Conservation (phyloP, 768 basidiomycete species). For the Lactarius pseudohatsudake region DNA sequence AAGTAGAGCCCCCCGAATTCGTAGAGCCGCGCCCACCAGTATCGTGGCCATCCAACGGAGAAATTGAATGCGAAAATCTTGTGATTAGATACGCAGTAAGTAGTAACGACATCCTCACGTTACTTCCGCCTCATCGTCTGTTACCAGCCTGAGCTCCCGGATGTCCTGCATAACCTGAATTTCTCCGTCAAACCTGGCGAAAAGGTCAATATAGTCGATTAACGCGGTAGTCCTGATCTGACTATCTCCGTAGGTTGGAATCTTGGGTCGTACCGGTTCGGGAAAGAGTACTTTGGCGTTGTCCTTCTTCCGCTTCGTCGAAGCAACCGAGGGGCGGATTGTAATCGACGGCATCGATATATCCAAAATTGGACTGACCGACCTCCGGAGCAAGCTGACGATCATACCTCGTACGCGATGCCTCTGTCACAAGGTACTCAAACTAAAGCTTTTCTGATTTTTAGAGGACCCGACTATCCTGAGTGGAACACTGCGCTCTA, state of each 20-base stretch:
- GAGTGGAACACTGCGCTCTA: slow-evolving; percentile 77
- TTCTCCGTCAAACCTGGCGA: slow-evolving; percentile 74
- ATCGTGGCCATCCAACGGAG: slow-evolving; percentile 74
- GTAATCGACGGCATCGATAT: slow-evolving; percentile 79
- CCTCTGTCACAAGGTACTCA: not conserved
- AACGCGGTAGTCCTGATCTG: not conserved
- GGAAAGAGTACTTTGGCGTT: slow-evolving; percentile 83
- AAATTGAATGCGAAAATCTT: slow-evolving; percentile 70
- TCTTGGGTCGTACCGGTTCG: slow-evolving; percentile 62
- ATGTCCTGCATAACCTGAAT: slow-evolving; percentile 77
- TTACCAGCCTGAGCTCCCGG: slow-evolving; percentile 75
- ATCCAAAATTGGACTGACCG: slow-evolving; percentile 73
- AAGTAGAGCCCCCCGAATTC: slow-evolving; percentile 78
- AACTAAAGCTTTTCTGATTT: slow-evolving; percentile 1
- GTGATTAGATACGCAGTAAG: slow-evolving; percentile 77
- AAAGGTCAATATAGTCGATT: slow-evolving; percentile 52
- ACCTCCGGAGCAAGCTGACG: slow-evolving; percentile 74
- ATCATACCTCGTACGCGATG: slow-evolving; percentile 64
- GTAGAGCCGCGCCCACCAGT: slow-evolving; percentile 80
- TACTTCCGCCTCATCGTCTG: slow-evolving; percentile 13
- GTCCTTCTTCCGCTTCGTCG: slow-evolving; percentile 90
- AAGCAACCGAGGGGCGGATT: slow-evolving; percentile 74
- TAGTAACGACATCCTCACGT: slow-evolving; percentile 22
- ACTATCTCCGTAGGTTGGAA: slow-evolving; percentile 51
- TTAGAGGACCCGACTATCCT: slow-evolving; percentile 88